Conservation (phyloP, 1,284 basidiomycete species). For the Erythrobasidium hasegawianum region DNA sequence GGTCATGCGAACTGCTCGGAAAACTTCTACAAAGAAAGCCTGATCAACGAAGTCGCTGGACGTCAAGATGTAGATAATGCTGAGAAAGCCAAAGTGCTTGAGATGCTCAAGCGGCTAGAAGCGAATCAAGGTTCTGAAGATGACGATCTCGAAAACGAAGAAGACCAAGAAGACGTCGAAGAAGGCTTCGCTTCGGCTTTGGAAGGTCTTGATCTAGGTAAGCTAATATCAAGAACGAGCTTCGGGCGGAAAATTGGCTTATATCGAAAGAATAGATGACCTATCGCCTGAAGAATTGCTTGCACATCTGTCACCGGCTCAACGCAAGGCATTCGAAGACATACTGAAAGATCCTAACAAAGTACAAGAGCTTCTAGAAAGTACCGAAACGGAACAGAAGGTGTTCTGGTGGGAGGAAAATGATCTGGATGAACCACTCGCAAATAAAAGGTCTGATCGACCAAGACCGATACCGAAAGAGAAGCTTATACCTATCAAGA, state of each 20-base stretch:
- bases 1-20: conserved; percentile 26
- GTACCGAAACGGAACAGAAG: not conserved
- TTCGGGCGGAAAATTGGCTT: not conserved
- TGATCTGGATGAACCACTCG: not conserved
- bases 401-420: conserved; percentile 5
- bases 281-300: conserved; percentile 20
- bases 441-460: not conserved
- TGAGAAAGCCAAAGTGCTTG: conserved; percentile 21
- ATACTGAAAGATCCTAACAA: conserved; percentile 16
- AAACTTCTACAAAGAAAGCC: conserved; percentile 27
- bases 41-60: conserved; percentile 17
- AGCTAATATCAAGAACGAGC: not conserved
- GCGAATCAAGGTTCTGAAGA: conserved; percentile 3
- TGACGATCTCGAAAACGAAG: not conserved
- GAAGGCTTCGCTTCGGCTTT: not conserved
- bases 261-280: conserved; percentile 3
- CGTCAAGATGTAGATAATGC: conserved; percentile 19
- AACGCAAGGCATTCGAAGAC: conserved; percentile 23
- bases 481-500: conserved; percentile 8
- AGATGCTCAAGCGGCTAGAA: conserved; percentile 30
- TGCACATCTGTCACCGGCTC: conserved; percentile 21
- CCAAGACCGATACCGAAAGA: conserved; percentile 4
- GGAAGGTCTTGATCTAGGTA: conserved; percentile 18
- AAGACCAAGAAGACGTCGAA: conserved; percentile 3
- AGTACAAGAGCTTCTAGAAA: conserved; percentile 11